Conservation (phyloP, 202 grass and related monocot genomes). For the Cymbopogon flexuosus region DNA sequence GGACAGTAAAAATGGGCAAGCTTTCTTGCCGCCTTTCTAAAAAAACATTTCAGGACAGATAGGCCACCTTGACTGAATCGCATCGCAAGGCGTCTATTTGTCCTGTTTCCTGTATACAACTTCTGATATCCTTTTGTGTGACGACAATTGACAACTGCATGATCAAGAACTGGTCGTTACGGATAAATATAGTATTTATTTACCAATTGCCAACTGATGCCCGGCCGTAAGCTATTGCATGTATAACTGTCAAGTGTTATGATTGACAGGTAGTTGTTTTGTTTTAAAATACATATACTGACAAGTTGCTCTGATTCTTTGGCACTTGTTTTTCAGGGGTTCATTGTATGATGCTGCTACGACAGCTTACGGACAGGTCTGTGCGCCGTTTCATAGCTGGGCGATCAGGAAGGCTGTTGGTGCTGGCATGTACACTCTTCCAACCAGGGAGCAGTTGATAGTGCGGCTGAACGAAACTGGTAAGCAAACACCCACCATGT, state of each 20-base stretch:
- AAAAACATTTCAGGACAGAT: too few species aligned
- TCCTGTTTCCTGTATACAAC: not conserved
- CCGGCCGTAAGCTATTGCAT: not conserved
- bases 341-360: constrained; percentile 84
- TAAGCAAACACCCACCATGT: constrained; percentile 20
- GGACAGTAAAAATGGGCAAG: too few species aligned
- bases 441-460: constrained; percentile 79
- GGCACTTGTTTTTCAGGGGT: constrained; percentile 45
- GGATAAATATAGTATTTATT: not conserved
- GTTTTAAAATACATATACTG: not conserved
- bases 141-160: not conserved
- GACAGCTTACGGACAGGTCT: constrained; percentile 83
- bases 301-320: not conserved
- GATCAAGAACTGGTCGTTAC: not conserved
- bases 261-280: not conserved
- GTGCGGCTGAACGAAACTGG: constrained; percentile 80
- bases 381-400: constrained; percentile 92
- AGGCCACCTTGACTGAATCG: not conserved
- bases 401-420: constrained; percentile 84
- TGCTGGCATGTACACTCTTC: constrained; percentile 90
- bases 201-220: too few species aligned
- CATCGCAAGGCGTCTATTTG: not conserved
- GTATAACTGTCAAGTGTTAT: not conserved
- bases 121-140: not conserved
- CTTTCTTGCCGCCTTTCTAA: not conserved